Percentiles rank a stretch among this genome's conserved stretches.
phyloP scores from a whole-genome alignment of 371 early-diverging fungal genomes.

The Nematocida ironsii region DNA sequence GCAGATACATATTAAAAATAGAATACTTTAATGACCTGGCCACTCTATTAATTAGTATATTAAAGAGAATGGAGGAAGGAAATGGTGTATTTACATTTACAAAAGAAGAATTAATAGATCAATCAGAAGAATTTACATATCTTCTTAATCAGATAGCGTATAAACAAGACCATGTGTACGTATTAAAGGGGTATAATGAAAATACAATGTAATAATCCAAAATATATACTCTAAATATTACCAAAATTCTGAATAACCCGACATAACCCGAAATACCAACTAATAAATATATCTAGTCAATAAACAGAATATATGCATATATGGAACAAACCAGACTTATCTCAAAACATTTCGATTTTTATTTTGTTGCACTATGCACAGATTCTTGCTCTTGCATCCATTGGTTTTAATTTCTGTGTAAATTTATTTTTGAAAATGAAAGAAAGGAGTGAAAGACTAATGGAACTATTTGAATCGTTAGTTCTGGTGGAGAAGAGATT shows the following conservation, averaged over 20 bases:
- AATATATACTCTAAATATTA: neutral
- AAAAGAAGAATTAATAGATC: constrained; percentile 19
- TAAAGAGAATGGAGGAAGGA: constrained; percentile 22
- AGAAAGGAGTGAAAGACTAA: constrained; percentile 51
- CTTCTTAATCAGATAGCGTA: constrained; percentile 30
- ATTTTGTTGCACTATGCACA: too few relatives aligned
- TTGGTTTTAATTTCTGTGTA: constrained; percentile 12
- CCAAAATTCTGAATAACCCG: too few relatives aligned
- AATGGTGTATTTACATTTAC: constrained; percentile 18
- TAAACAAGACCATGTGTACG: constrained; percentile 14
- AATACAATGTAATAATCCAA: neutral
- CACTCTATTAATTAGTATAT: constrained; percentile 3
- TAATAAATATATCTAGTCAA: too few relatives aligned
- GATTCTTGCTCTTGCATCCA: too few relatives aligned
- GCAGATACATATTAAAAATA: constrained; percentile 28
- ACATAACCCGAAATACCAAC: too few relatives aligned
- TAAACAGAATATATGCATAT: too few relatives aligned
- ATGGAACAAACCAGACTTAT: too few relatives aligned
- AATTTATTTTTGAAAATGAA: constrained; percentile 38
- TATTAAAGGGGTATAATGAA: constrained; percentile 40
- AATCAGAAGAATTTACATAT: constrained; percentile 35
- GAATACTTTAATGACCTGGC: constrained; percentile 46
- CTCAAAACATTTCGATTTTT: too few relatives aligned
- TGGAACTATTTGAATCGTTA: constrained; percentile 55
- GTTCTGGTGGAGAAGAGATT: constrained; percentile 60